A percentile compares a stretch with the other conserved stretches of the same genome.
Conservation (phyloP, 495 filamentous ascomycete genomes). For the Penicillium subrubescens region DNA sequence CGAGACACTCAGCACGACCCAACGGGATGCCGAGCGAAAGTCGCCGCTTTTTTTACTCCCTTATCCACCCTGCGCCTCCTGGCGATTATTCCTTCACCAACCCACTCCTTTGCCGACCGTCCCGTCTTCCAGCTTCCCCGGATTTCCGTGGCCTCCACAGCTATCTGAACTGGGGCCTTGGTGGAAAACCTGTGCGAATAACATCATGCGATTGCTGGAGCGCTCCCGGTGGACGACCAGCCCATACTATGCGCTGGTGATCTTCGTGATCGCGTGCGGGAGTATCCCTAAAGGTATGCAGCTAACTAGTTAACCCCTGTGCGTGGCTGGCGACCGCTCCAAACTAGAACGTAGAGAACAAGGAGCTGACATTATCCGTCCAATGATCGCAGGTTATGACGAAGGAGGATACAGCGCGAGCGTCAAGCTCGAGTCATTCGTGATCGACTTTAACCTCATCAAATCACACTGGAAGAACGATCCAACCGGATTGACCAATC, state of each 20-base stretch:
- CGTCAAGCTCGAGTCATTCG: conserved; percentile 42
- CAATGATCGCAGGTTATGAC: conserved; percentile 42
- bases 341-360: neutral
- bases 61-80: conserved; percentile 4
- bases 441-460: conserved; percentile 43
- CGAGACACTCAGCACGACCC: conserved; percentile 2
- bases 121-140: conserved; percentile 10
- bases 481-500: conserved; percentile 40
- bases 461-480: conserved; percentile 38
- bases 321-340: neutral
- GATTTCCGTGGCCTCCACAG: conserved; percentile 16
- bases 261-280: conserved; percentile 45
- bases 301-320: neutral
- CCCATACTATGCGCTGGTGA: conserved; percentile 44
- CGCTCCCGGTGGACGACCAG: conserved; percentile 42
- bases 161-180: neutral
- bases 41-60: neutral
- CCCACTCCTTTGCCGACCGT: conserved; percentile 16
- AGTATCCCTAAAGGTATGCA: conserved; percentile 47
- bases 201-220: conserved; percentile 36
- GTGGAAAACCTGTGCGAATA: neutral
- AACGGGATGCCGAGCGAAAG: conserved; percentile 21
- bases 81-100: conserved; percentile 2
- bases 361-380: conserved; percentile 5
- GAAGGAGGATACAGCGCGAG: conserved; percentile 52